These are phyloP conservation scores for Stephania japonica DNA, from an alignment of 164 flowering plant genomes.

Conservation along the genomic window DNA sequence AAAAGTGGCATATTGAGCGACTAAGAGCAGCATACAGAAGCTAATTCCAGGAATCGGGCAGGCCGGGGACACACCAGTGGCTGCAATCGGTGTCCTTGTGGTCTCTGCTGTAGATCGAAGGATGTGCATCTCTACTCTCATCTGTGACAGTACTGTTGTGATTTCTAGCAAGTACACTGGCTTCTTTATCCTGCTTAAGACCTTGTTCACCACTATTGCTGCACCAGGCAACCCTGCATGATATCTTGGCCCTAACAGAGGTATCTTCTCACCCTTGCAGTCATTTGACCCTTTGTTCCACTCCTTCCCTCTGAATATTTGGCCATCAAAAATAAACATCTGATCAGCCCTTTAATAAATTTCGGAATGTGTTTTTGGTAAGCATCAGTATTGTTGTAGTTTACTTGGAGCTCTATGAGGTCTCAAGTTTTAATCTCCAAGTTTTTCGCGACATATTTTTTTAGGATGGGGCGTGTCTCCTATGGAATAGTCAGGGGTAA, in stretches of 20 bases:
- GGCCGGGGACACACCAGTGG: conserved; percentile 62
- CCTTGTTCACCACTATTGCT: conserved; percentile 20
- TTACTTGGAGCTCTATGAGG: no score
- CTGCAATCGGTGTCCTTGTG: conserved; percentile 46
- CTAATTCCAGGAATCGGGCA: conserved; percentile 56
- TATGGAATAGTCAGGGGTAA: no score
- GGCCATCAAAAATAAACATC: no score
- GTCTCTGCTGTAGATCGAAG: conserved; percentile 26
- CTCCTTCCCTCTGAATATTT: conserved; percentile 25
- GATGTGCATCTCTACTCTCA: conserved; percentile 41
- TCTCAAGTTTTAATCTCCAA: no score
- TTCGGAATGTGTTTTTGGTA: no score
- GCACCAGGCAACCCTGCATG: conserved; percentile 23
- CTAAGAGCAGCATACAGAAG: conserved; percentile 39
- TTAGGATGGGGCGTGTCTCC: no score
- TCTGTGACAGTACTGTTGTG: conserved; percentile 35
- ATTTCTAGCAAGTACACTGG: conserved; percentile 36
- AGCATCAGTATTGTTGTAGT: no score
- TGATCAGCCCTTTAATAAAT: no score
- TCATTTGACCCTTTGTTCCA: conserved; percentile 26
- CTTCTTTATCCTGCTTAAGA: conserved; percentile 23
- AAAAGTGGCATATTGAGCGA: no score
- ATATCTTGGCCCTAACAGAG: conserved; percentile 26
- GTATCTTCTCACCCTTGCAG: conserved; percentile 28
- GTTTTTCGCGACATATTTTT: no score